A percentile compares a stretch with the other conserved stretches of the same genome.
Conservation (phyloP, 1,284 basidiomycete genomes). For the Cryptococcus hybrid region DNA sequence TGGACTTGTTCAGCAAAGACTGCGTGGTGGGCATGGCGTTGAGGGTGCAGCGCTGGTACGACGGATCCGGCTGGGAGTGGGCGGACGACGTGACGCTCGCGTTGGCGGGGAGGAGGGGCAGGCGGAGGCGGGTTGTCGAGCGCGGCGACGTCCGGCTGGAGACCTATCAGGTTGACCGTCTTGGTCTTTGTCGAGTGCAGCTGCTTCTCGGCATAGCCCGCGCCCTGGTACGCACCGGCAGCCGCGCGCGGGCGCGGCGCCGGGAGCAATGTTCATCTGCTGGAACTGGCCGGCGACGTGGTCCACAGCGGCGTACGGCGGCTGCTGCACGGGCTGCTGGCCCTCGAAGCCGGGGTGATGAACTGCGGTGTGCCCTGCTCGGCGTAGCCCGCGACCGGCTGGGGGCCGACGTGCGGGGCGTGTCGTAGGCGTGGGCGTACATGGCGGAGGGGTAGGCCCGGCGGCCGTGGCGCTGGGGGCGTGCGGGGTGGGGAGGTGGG, state of each 20-base stretch:
- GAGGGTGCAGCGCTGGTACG: constrained; percentile 89
- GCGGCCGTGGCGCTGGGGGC: constrained; percentile 57
- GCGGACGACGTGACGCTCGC: constrained; percentile 75
- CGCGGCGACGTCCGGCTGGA: constrained; percentile 84
- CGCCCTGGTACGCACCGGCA: constrained; percentile 55
- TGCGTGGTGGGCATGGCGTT: constrained; percentile 93
- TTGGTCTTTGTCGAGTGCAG: constrained; percentile 59
- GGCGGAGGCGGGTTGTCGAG: constrained; percentile 79
- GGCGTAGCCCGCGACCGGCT: constrained; percentile 49
- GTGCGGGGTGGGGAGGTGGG: constrained; percentile 10
- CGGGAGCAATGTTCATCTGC: constrained; percentile 68
- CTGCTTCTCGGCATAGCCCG: constrained; percentile 29
- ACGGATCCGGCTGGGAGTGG: constrained; percentile 78
- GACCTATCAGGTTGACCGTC: constrained; percentile 83
- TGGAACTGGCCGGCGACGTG: constrained; percentile 80
- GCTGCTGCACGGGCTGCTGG: constrained; percentile 51
- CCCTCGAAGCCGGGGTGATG: constrained; percentile 73
- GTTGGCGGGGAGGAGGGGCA: constrained; percentile 78
- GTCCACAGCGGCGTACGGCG: constrained; percentile 52
- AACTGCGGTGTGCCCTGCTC: constrained; percentile 53
- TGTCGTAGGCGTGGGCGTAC: constrained; percentile 61
- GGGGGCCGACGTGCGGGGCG: constrained; percentile 42
- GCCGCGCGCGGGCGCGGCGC: constrained; percentile 31
- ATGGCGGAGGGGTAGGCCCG: constrained; percentile 88
- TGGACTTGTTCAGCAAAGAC: constrained; percentile 85